Evolutionary conservation across 148 eudicot genomes (phyloP).

Genomic region (Suaeda aralocaspica): DNA sequence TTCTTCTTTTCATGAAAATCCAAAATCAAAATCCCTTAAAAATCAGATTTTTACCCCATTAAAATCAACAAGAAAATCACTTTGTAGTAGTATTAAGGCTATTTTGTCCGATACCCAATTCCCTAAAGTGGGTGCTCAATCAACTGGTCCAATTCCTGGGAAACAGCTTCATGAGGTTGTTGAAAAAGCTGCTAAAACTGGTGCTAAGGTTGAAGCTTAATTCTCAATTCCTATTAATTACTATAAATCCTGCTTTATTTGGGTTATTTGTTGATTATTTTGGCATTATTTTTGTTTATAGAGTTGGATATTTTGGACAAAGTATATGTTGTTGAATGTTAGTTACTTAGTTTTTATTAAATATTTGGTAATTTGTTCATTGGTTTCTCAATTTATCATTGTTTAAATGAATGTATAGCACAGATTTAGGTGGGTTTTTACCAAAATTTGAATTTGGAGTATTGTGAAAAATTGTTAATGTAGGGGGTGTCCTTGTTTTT

Average conservation of each 20-base stretch:
- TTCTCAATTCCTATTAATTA: not conserved
- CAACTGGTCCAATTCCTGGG: slow-evolving; percentile 59
- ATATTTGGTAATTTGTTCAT: no score
- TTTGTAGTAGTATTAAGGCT: slow-evolving; percentile 37
- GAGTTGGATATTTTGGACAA: no score
- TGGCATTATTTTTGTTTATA: no score
- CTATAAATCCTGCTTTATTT: not conserved
- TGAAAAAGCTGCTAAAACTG: slow-evolving; percentile 75
- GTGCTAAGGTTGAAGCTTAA: slow-evolving; percentile 54
- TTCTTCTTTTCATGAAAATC: not conserved
- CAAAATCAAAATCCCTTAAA: slow-evolving; percentile 8
- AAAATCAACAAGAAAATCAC: slow-evolving; percentile 12
- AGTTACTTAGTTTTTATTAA: no score
- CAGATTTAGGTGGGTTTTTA: no score
- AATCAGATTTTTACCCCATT: slow-evolving; percentile 20
- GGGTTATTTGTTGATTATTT: not conserved
- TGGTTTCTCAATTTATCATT: no score
- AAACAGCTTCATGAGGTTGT: slow-evolving; percentile 55
- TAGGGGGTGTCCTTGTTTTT: not conserved
- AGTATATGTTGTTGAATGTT: no score
- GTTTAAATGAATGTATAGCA: no score
- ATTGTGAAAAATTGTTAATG: not conserved
- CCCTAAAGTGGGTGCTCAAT: slow-evolving; percentile 51
- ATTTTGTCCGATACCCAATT: slow-evolving; percentile 42
- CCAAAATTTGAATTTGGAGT: no score